These are phyloP conservation scores for Lyophyllum decastes DNA, from an alignment of 768 basidiomycete species.

Conservation along the genomic window DNA sequence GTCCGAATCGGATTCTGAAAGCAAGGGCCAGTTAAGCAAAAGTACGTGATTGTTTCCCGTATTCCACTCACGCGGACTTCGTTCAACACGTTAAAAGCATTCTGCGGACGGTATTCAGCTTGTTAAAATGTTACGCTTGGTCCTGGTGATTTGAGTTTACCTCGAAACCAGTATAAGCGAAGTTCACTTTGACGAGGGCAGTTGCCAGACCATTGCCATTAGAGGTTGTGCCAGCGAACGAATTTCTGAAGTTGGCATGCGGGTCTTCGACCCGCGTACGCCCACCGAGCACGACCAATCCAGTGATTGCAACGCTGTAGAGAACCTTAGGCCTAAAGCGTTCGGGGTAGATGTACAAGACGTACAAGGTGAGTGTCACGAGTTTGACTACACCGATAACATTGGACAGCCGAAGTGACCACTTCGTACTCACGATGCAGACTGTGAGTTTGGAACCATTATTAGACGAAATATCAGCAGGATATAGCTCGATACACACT, in stretches of 20 bases:
- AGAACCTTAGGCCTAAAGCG: neutral
- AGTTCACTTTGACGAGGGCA: conserved; percentile 38
- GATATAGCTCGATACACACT: conserved; percentile 13
- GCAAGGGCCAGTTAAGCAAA: neutral
- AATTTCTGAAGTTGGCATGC: conserved; percentile 54
- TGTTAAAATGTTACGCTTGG: too few species aligned
- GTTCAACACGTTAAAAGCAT: conserved; percentile 47
- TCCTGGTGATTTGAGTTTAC: conserved; percentile 15
- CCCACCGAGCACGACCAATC: conserved; percentile 63
- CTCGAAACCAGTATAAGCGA: conserved; percentile 39
- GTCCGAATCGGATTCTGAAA: conserved; percentile 43
- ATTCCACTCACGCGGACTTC: conserved; percentile 34
- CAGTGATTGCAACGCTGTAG: conserved; percentile 48
- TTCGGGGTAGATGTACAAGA: neutral
- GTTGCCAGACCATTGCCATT: conserved; percentile 45
- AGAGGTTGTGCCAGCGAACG: conserved; percentile 56
- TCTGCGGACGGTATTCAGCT: conserved; percentile 19
- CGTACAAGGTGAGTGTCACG: conserved; percentile 30
- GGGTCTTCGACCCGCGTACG: conserved; percentile 58
- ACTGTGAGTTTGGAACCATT: conserved; percentile 16
- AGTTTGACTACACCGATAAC: conserved; percentile 35
- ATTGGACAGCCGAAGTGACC: conserved; percentile 39
- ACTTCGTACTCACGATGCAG: conserved; percentile 34
- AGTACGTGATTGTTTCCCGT: neutral
- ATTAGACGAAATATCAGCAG: neutral